phyloP scores from a whole-genome alignment of 225 moss, liverwort and hornwort species.

The Ulota crispa region DNA sequence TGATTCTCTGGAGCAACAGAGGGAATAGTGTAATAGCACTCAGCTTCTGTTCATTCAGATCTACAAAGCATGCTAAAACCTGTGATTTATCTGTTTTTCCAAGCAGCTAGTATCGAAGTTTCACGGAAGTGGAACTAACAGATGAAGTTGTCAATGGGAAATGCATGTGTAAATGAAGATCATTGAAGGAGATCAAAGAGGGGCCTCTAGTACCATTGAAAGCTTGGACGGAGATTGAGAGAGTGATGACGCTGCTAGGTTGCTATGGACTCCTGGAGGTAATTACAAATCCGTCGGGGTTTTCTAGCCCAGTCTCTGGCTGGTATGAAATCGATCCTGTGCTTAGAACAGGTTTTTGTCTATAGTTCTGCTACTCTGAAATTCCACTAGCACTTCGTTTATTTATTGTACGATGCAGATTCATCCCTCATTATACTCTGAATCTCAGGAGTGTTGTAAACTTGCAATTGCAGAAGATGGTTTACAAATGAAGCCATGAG shows the following conservation, averaged over 20 bases:
- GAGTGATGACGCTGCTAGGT: neutral
- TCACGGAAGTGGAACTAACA: slow-evolving; percentile 5
- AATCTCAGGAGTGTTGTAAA: neutral
- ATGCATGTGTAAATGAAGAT: neutral
- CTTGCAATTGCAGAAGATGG: neutral
- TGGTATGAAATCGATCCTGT: neutral
- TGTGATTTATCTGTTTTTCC: neutral
- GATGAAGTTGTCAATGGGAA: neutral
- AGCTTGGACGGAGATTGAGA: neutral
- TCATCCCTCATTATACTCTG: neutral
- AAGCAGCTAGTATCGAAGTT: neutral
- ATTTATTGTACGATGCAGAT: neutral
- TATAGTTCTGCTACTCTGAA: neutral
- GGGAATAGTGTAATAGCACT: neutral
- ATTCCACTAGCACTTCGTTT: neutral
- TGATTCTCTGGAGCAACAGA: slow-evolving; percentile 27
- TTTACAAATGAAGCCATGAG: neutral
- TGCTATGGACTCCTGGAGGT: neutral
- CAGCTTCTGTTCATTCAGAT: neutral
- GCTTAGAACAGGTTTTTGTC: neutral
- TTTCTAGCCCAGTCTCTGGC: neutral
- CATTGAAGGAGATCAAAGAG: neutral
- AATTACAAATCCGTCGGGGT: neutral
- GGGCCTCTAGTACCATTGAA: neutral
- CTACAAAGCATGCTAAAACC: neutral